Percentiles rank a stretch among this genome's conserved stretches.
phyloP scores from a whole-genome alignment of 441 rosid species.

The Croton setiger region DNA sequence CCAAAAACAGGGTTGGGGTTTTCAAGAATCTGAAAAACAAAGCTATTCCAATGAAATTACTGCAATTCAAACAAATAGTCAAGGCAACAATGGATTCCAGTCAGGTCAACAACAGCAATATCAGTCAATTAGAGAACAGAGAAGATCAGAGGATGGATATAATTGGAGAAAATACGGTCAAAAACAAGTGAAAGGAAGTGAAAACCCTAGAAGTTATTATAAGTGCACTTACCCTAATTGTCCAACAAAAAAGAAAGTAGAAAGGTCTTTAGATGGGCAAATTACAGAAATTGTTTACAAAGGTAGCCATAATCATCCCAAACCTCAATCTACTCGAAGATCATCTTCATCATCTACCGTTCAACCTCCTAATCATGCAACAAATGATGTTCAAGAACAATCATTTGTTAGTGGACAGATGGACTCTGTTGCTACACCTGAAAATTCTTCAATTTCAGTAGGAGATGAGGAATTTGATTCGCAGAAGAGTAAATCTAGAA shows the following conservation, averaged over 20 bases:
- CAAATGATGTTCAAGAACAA: slow-evolving; percentile 38
- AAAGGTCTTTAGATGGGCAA: slow-evolving; percentile 79
- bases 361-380: slow-evolving; percentile 24
- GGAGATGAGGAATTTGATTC: slow-evolving; percentile 72
- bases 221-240: slow-evolving; percentile 90
- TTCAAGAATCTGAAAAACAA: slow-evolving; percentile 35
- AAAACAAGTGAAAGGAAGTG: slow-evolving; percentile 93
- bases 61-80: slow-evolving; percentile 31
- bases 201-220: slow-evolving; percentile 93
- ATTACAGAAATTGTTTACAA: slow-evolving; percentile 91
- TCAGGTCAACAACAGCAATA: slow-evolving; percentile 37
- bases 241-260: slow-evolving; percentile 89
- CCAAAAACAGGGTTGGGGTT: slow-evolving; percentile 47
- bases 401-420: slow-evolving; percentile 44
- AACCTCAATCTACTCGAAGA: slow-evolving; percentile 64
- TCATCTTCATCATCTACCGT: slow-evolving; percentile 40
- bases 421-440: slow-evolving; percentile 65
- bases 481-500: slow-evolving; percentile 54
- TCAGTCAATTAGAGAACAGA: slow-evolving; percentile 41
- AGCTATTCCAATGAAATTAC: slow-evolving; percentile 40
- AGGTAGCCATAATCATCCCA: slow-evolving; percentile 88
- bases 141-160: too few species aligned
- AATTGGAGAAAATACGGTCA: slow-evolving; percentile 97
- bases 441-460: slow-evolving; percentile 69
- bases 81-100: slow-evolving; percentile 31